phyloP scores from a whole-genome alignment of 352 stramenopile genomes.

The Phytophthora pluvialis region DNA sequence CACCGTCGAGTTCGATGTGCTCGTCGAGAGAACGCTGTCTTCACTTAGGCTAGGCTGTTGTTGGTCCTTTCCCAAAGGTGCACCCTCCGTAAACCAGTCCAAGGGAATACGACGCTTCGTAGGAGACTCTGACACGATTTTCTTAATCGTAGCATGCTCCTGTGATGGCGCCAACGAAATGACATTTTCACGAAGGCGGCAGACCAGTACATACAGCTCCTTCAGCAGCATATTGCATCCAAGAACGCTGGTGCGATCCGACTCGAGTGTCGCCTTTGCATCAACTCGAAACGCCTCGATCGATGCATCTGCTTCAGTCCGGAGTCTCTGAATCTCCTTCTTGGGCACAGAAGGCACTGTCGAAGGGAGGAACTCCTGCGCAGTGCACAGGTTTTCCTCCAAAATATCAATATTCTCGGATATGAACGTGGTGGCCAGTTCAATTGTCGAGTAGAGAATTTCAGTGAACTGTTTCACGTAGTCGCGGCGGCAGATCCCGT shows the following conservation, averaged over 20 bases:
- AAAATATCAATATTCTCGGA: conserved; percentile 70
- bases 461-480: conserved; percentile 61
- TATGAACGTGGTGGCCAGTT: conserved; percentile 52
- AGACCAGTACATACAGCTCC: conserved; percentile 63
- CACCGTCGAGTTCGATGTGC: conserved; percentile 44
- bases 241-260: conserved; percentile 56
- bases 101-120: conserved; percentile 75
- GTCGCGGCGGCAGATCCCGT: conserved; percentile 48
- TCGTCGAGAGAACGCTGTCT: conserved; percentile 42
- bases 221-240: conserved; percentile 73
- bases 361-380: conserved; percentile 68
- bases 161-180: conserved; percentile 65
- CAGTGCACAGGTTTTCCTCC: conserved; percentile 69
- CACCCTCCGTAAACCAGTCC: conserved; percentile 77
- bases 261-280: conserved; percentile 36
- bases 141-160: conserved; percentile 79
- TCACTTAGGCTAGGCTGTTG: conserved; percentile 43
- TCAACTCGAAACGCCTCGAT: conserved; percentile 48
- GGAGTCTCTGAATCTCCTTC: conserved; percentile 66
- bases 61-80: conserved; percentile 33
- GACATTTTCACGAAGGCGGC: conserved; percentile 60
- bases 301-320: conserved; percentile 39
- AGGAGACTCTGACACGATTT: conserved; percentile 68
- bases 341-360: conserved; percentile 56
- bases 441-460: conserved; percentile 50